These are phyloP conservation scores for Rhizoclosmatium globosum DNA, from an alignment of 192 early-diverging fungal genomes.

Conservation along the genomic window DNA sequence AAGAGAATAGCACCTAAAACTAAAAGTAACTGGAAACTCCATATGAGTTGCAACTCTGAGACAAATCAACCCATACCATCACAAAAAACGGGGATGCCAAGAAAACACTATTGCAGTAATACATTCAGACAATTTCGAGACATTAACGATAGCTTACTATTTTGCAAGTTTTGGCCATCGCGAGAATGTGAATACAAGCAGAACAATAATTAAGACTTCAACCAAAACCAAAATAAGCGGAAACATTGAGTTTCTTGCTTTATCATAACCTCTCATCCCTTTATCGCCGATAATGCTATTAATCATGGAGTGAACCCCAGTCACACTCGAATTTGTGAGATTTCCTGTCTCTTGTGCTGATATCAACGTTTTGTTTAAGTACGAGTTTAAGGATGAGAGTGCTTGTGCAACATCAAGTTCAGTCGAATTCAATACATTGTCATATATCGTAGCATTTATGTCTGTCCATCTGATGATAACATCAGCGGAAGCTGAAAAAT, in stretches of 20 bases:
- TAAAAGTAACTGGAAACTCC: neutral
- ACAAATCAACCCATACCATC: neutral
- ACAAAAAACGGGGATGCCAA: neutral
- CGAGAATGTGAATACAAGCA: neutral
- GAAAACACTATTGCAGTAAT: neutral
- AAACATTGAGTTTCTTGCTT: neutral
- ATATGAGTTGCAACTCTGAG: too few relatives aligned
- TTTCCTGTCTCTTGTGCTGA: neutral
- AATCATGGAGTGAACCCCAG: neutral
- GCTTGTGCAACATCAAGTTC: neutral
- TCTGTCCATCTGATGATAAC: neutral
- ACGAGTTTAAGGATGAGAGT: neutral
- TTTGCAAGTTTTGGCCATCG: neutral
- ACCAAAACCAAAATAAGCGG: neutral
- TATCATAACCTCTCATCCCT: conserved; percentile 6
- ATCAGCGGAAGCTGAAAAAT: neutral
- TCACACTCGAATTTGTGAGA: neutral
- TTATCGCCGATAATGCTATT: neutral
- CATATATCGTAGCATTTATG: neutral
- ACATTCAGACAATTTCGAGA: neutral
- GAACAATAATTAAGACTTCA: neutral
- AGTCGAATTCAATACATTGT: neutral
- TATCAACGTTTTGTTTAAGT: neutral
- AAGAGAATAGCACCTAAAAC: neutral
- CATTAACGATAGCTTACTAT: neutral